phyloP scores from a whole-genome alignment of 352 stramenopile species.

The Thraustochytrium striatum region DNA sequence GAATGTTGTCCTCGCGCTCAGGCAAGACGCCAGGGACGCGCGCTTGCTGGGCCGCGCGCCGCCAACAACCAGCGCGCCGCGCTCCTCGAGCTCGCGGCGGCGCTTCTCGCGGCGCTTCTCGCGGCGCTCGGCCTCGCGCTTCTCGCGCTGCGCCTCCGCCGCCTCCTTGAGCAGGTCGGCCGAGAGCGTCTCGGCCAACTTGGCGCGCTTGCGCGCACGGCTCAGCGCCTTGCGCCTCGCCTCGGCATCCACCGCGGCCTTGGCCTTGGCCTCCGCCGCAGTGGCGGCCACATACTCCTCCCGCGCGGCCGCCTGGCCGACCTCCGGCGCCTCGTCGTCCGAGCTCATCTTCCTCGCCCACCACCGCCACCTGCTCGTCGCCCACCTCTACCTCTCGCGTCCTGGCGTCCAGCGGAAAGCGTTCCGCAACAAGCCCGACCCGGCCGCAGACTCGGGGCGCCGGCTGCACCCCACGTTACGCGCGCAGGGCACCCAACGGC shows the following conservation, averaged over 20 bases:
- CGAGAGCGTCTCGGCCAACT: neutral
- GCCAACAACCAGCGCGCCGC: neutral
- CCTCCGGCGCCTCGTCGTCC: constrained; percentile 12
- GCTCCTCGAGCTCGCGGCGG: neutral
- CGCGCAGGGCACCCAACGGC: too few species aligned
- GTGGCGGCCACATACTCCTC: neutral
- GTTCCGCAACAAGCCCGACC: too few species aligned
- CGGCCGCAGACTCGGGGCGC: too few species aligned
- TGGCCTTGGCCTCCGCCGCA: neutral
- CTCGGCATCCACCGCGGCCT: neutral
- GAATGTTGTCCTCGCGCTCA: constrained; percentile 14
- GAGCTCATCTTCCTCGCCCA: neutral
- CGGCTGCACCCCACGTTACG: too few species aligned
- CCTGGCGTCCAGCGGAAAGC: too few species aligned
- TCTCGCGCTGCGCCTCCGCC: neutral
- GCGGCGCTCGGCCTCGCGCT: neutral
- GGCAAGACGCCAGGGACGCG: neutral
- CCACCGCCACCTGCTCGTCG: neutral
- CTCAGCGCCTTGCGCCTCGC: neutral
- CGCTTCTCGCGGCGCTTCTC: neutral
- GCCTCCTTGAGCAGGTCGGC: neutral
- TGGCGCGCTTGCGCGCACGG: neutral
- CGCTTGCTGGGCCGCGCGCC: neutral
- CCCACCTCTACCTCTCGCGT: too few species aligned
- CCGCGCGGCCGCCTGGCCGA: neutral